A percentile compares a stretch with the other conserved stretches of the same genome.
Evolutionary conservation across 1,284 basidiomycete species (phyloP).

Genomic region (Meira nashicola): DNA sequence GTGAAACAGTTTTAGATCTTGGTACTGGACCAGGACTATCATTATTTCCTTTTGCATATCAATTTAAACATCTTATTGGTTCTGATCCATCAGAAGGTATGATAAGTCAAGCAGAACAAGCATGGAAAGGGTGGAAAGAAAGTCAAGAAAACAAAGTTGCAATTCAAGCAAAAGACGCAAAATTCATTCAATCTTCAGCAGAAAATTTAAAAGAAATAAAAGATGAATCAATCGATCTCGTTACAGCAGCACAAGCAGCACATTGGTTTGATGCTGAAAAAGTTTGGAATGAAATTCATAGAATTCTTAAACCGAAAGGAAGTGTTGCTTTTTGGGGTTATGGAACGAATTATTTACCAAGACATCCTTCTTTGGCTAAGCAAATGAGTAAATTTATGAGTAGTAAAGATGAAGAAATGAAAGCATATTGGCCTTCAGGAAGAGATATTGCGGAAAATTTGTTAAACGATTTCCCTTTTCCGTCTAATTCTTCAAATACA

Average conservation of each 20-base stretch:
- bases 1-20: slow-evolving; percentile 13
- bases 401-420: not conserved
- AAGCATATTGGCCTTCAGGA: slow-evolving; percentile 17
- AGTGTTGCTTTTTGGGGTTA: slow-evolving; percentile 17
- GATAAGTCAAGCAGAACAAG: slow-evolving; percentile 6
- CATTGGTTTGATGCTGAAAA: slow-evolving; percentile 14
- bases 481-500: not conserved
- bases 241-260: slow-evolving; percentile 14
- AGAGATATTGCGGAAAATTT: slow-evolving; percentile 8
- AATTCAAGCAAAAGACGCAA: not conserved
- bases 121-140: slow-evolving; percentile 10
- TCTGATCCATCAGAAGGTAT: slow-evolving; percentile 14
- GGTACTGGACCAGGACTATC: slow-evolving; percentile 14
- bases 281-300: slow-evolving; percentile 7
- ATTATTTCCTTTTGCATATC: slow-evolving; percentile 7
- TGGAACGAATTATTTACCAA: slow-evolving; percentile 16
- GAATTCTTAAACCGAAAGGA: slow-evolving; percentile 13
- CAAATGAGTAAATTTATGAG: slow-evolving; percentile 13
- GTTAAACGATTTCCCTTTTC: slow-evolving; percentile 8
- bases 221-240: slow-evolving; percentile 11
- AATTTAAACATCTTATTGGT: slow-evolving; percentile 10
- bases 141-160: not conserved
- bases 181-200: slow-evolving; percentile 2
- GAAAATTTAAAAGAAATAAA: slow-evolving; percentile 3
- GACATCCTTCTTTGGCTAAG: slow-evolving; percentile 6